Base-by-base conservation (phyloP, 2,329 filamentous ascomycete species). In the Geoglossum cookeanum region DNA sequence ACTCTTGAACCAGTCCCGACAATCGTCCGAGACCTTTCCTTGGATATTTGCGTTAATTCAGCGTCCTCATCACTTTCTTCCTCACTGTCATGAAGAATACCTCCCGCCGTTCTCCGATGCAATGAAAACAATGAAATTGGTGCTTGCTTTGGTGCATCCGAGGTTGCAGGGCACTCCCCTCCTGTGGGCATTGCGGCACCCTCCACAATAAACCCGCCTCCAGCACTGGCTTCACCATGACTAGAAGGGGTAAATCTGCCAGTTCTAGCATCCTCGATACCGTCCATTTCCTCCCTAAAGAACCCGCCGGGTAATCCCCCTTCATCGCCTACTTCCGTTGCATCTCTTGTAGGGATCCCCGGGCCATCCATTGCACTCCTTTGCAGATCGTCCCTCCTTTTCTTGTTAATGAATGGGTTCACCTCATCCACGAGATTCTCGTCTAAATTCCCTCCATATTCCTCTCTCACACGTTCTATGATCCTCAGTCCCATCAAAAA, bases 401-500 rank as follows among this genome's bases (percentile, higher is more conserved):
- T 39, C 33, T 35, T 15, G 55, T 73, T 75, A 32, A 70, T 71
- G 60, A 72, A 75, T 3, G 78, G 78, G 47, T 78, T 79, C 60
- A 80, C 73, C 0, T 78, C 74, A 15, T 80, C 76, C 15, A 60
- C 51, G 9, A 58, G 13, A 30, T 70, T 70, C 8, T 77, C 75
- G 48, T 74, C 72, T 3, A 78, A 71, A 42, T 70, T 68, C 55
- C 81, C 76, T 0, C 85, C 86, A 66, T 94, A 94, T 60, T 94
- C 86, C 57, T 81, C 77, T 45, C 76, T 76, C 45, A 94, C 83
- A 54, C 88, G 77, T 67, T 92, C 78, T 22, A 87, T 76, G 58
- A 97, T 92, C 2, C 88, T 78, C 69, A 96, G 67, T 0, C 90
- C 90, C 75, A 90, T 86, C 13, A 94, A 69, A 63, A 96, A 87